These are phyloP conservation scores for Rhododendron ovatum DNA, from an alignment of 148 eudicot species.

Conservation along the genomic window DNA sequence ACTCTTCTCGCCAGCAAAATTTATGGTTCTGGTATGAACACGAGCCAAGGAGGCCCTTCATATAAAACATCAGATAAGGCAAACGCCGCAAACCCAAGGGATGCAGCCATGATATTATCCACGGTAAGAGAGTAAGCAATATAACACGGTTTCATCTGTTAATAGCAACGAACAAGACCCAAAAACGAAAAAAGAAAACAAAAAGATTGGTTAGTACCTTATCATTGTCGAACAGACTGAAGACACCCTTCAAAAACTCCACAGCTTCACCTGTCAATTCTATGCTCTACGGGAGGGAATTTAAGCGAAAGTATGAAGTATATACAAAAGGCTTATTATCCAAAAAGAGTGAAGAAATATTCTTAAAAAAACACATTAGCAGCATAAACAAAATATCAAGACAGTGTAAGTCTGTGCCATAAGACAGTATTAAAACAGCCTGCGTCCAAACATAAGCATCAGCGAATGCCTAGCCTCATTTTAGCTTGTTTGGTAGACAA, in stretches of 20 bases:
- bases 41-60: neutral
- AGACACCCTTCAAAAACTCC: conserved; percentile 55
- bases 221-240: conserved; percentile 45
- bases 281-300: conserved; percentile 37
- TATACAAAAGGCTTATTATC: neutral
- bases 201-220: conserved; percentile 27
- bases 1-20: neutral
- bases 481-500: neutral
- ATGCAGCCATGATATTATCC: neutral
- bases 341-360: neutral
- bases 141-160: neutral
- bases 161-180: neutral
- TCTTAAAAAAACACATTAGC: neutral
- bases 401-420: neutral
- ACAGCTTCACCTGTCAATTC: conserved; percentile 54
- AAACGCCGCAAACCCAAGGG: neutral
- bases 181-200: neutral
- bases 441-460: neutral
- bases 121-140: neutral
- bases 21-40: neutral
- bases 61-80: neutral
- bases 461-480: neutral
- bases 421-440: neutral
- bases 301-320: neutral
- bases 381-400: neutral